These are phyloP conservation scores for Aspergillus latus DNA, from an alignment of 2,329 filamentous ascomycete species.

Conservation along the genomic window DNA sequence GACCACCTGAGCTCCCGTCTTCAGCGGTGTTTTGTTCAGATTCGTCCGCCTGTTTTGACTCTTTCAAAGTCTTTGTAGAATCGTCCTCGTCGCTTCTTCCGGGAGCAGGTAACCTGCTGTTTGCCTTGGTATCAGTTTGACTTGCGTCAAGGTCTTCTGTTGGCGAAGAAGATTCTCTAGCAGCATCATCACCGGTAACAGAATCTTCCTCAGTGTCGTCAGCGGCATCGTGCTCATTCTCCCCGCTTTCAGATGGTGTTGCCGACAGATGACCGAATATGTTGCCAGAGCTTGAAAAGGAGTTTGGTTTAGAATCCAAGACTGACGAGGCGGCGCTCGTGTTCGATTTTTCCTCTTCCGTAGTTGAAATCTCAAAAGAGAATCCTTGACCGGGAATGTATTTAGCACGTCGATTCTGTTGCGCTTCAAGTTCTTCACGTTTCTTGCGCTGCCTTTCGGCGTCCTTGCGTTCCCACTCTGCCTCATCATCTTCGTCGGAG, in stretches of 20 bases:
- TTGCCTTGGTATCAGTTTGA: constrained; percentile 13
- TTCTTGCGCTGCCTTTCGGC: constrained; percentile 49
- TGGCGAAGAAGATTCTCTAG: constrained; percentile 19
- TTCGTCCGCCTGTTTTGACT: constrained; percentile 18
- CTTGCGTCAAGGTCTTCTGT: constrained; percentile 17
- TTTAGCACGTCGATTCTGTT: constrained; percentile 33
- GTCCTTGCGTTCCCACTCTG: constrained; percentile 49
- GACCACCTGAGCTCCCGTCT: constrained; percentile 26
- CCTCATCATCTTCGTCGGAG: constrained; percentile 53
- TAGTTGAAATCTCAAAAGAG: constrained; percentile 28
- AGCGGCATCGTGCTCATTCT: constrained; percentile 27
- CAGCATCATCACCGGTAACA: constrained; percentile 22
- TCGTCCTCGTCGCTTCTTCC: constrained; percentile 28
- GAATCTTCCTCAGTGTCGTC: constrained; percentile 31
- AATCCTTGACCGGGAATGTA: constrained; percentile 37
- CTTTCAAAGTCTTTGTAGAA: constrained; percentile 23
- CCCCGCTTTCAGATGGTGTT: constrained; percentile 22
- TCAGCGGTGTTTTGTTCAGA: constrained; percentile 14
- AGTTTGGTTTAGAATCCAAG: constrained; percentile 30
- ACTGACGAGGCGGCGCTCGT: constrained; percentile 21
- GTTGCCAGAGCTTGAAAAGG: constrained; percentile 32
- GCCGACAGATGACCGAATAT: constrained; percentile 41
- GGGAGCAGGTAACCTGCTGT: constrained; percentile 17
- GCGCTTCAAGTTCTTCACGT: constrained; percentile 41
- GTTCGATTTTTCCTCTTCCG: constrained; percentile 24